Evolutionary conservation across 352 stramenopile species (phyloP), one percentile per base, ranked within the genome.

Genomic region (Peronospora belbahrii): DNA sequence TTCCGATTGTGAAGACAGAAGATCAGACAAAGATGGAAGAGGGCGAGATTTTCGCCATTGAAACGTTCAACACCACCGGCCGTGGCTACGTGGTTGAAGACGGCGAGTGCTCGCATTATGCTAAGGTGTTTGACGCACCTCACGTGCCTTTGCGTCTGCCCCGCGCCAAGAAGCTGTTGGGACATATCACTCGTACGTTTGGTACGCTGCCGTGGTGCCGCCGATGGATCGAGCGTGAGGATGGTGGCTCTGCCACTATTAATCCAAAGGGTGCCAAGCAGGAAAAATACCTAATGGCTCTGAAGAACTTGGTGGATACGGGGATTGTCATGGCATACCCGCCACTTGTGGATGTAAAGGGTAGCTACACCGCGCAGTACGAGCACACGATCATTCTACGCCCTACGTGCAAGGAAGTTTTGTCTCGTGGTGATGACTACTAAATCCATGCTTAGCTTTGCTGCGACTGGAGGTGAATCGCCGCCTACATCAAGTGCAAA

Each of bases 151-250:
- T 99, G 30, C 78, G 93, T 37, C 59, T 91, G 22, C 78, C 81
- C 1, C 82, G 85, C 7, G 82, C 95, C 11, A 98, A 98, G 61
- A 96, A 97, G 65, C 65, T 99, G 31, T 70, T 99, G 25, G 67
- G 57, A 15, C 96, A 99, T 65, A 98, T 99, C 56, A 98, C 97
- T 56, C 97, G 97, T 56, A 99, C 96, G 8, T 99, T 99, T 68
- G 95, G 94, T n/a, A 99, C 96, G 6, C 78, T 99, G 28, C 90
- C 96, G 9, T 99, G 98, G 74, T 99, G 96, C 65, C 79, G 88
- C 39, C 74, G 96, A 52, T 99, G 94, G 93, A 74, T 99, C 15
- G 96, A 99, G 59, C 81, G 95, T 17, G 81, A 97, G 15, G 96
- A 99, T 70, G 96, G 96, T 30, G 96, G 96, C 22, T 98, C 94